Conservation (phyloP, 169 alveolate genomes). For the Cryptosporidium baileyi region DNA sequence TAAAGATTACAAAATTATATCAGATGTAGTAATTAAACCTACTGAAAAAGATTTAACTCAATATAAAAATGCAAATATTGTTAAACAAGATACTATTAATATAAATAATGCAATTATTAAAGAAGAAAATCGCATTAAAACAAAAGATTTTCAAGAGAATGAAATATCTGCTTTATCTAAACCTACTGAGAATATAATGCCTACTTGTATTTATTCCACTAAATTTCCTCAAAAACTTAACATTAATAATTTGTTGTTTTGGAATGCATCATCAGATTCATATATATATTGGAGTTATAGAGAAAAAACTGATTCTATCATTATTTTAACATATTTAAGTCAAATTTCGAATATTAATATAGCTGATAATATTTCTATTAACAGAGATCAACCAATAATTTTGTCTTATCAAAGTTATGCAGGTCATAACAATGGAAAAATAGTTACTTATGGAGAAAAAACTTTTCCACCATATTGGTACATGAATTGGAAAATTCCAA, state of each 20-base stretch:
- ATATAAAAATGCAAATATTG: too few relatives aligned
- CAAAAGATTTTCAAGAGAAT: neutral
- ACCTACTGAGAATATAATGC: neutral
- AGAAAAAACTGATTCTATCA: neutral
- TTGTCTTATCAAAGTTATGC: neutral
- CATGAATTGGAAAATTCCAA: constrained; percentile 24
- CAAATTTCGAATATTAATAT: neutral
- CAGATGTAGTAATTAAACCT: neutral
- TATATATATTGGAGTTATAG: constrained; percentile 27
- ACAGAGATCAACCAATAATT: neutral
- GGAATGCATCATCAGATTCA: constrained; percentile 23
- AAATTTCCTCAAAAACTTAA: neutral
- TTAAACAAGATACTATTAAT: neutral
- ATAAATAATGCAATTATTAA: too few relatives aligned
- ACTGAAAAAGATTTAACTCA: neutral
- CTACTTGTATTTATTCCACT: constrained; percentile 36
- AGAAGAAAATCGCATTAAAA: neutral
- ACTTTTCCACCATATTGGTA: constrained; percentile 42
- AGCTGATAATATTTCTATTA: neutral
- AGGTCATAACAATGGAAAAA: neutral
- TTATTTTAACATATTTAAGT: neutral
- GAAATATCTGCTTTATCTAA: neutral
- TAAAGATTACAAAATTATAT: neutral
- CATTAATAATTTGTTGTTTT: constrained; percentile 15
- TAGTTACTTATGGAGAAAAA: constrained; percentile 17